A percentile compares a stretch with the other conserved stretches of the same genome.
Conservation (phyloP, 495 filamentous ascomycete genomes). For the Xylaria flabelliformis region DNA sequence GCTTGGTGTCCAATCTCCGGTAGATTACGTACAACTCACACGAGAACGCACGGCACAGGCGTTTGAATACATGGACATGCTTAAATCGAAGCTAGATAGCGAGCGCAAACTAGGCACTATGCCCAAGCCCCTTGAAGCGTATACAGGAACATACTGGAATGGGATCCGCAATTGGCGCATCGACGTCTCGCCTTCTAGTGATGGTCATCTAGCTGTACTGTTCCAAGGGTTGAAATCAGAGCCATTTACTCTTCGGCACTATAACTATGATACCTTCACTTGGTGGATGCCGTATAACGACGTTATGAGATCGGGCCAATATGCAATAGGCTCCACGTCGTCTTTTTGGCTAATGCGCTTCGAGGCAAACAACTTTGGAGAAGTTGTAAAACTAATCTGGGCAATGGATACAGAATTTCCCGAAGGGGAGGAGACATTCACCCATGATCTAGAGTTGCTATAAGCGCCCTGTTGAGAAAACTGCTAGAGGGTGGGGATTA, state of each 20-base stretch:
- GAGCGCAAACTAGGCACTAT: conserved; percentile 2
- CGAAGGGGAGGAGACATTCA: conserved; percentile 2
- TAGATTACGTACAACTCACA: neutral
- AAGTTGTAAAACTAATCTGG: conserved; percentile 3
- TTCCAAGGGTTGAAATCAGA: conserved; percentile 6
- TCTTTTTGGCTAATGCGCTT: conserved; percentile 12
- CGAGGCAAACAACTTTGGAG: too few relatives aligned
- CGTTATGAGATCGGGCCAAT: conserved; percentile 11
- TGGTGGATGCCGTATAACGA: conserved; percentile 6
- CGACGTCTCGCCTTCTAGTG: neutral
- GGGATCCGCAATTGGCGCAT: conserved; percentile 1
- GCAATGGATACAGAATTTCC: conserved; percentile 4
- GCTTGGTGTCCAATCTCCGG: neutral
- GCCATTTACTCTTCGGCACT: conserved; percentile 12
- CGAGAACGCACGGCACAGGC: neutral
- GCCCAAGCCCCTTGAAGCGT: conserved; percentile 1
- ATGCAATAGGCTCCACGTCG: neutral
- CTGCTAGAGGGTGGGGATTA: too few relatives aligned
- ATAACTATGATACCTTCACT: conserved; percentile 9
- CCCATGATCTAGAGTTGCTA: neutral
- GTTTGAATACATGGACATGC: conserved; percentile 13
- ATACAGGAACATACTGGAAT: neutral
- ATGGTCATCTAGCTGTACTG: neutral
- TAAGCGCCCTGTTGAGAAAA: too few relatives aligned
- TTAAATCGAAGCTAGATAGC: neutral